Evolutionary conservation across 305 asterid genomes (phyloP).

Genomic region (Striga hermonthica): DNA sequence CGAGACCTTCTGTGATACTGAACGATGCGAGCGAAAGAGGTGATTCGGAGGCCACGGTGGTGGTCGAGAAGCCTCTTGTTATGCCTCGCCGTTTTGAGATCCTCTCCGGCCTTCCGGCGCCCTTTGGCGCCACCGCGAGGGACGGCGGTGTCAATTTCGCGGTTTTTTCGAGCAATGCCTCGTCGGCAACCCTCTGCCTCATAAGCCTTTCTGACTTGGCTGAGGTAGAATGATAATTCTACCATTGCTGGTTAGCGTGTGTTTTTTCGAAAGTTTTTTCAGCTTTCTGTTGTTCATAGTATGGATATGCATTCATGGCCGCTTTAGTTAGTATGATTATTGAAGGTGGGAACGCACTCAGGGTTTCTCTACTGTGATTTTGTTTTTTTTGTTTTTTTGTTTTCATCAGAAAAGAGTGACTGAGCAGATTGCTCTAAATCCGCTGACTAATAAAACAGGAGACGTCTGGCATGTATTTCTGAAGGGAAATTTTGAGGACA

Average conservation of each 20-base stretch:
- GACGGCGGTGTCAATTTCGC: conserved; percentile 91
- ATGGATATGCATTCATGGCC: background rate
- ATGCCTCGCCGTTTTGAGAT: conserved; percentile 52
- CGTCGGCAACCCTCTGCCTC: conserved; percentile 72
- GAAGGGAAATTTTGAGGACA: conserved; percentile 72
- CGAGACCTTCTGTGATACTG: conserved; percentile 26
- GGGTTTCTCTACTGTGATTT: background rate
- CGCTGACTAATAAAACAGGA: conserved; percentile 76
- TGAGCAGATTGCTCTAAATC: conserved; percentile 64
- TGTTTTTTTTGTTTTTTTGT: too few relatives aligned
- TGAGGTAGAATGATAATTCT: conserved; percentile 41
- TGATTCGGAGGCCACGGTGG: conserved; percentile 56
- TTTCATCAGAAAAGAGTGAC: conserved; percentile 75
- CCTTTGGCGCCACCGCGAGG: conserved; percentile 78
- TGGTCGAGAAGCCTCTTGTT: conserved; percentile 53
- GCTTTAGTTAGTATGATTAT: conserved; percentile 5
- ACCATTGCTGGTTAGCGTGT: conserved; percentile 7
- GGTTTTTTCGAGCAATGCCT: conserved; percentile 63
- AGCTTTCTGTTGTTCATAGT: conserved; percentile 10
- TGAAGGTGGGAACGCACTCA: conserved; percentile 2
- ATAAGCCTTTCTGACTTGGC: conserved; percentile 59
- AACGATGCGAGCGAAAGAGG: conserved; percentile 43
- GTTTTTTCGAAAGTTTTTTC: background rate
- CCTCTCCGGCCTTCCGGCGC: conserved; percentile 65
- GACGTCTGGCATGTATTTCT: conserved; percentile 92